Base-by-base conservation (phyloP, 2,329 filamentous ascomycete genomes). In the Diaporthe aspalathi region DNA sequence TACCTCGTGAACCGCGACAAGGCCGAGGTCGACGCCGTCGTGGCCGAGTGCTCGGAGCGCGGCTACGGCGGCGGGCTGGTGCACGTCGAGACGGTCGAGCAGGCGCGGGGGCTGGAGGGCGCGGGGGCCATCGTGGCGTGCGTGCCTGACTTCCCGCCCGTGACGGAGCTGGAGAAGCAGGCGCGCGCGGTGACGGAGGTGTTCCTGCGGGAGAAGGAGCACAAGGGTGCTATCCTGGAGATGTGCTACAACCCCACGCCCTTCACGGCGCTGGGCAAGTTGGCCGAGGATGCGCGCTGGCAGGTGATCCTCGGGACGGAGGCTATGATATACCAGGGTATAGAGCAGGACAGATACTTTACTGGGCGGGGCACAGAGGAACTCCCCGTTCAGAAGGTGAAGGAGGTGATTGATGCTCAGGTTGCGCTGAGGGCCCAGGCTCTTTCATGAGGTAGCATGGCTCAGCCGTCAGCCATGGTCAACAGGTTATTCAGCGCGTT, bases 221-320 rank as follows among this genome's bases (percentile, higher is more conserved):
- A 87, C 73, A 91, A 92, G 80, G 92, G 92, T 8, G 89, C 89
- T 8, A 88, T 95, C 70, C 79, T 95, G 72, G 93, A 95, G 80
- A 95, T 95, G 93, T 94, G 92, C 84, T 95, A 95, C 79, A 93
- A 94, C 78, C 93, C 93, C 0, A 84, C 85, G 3, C 91, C 92
- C 0, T 91, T 88, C 79, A 95, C 93, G 0, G 85, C 87, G 74
- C 87, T 94, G 62, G 89, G 88, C 1, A 86, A 85, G 53, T 76
- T 94, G 52, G 89, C 91, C 0, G 85, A 89, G 76, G 80, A 82
- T 3, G 84, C 85, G 12, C 91, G 91, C 0, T 94, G 93, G 93
- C 87, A 91, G 80, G 90, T 94, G 1, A 92, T 94, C 29, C 79
- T 93, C 7, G 93, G 93, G 0, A 94, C 92, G 0, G 93, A 94